A percentile compares a stretch with the other conserved stretches of the same genome.
Evolutionary conservation across 2,329 filamentous ascomycete species (phyloP).

Genomic region (Aspergillus persii): DNA sequence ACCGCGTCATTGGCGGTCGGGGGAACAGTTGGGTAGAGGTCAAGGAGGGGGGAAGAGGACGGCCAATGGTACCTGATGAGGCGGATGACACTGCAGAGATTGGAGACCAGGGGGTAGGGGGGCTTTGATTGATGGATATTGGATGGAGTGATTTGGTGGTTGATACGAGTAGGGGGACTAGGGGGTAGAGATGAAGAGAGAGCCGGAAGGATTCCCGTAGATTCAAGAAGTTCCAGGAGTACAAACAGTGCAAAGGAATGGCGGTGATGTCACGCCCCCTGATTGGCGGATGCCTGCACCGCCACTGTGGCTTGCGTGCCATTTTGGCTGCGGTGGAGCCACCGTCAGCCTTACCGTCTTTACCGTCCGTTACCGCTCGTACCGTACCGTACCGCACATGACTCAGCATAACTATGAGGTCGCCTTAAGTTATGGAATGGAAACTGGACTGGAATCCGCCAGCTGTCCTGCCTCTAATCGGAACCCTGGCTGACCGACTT

Average conservation of each 20-base stretch:
- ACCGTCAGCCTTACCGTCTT: background rate
- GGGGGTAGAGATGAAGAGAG: background rate
- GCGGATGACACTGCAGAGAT: background rate
- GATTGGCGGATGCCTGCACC: constrained; percentile 28
- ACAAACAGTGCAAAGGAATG: constrained; percentile 17
- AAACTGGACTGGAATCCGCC: background rate
- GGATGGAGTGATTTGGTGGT: background rate
- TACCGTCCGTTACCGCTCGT: background rate
- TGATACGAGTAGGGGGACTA: background rate
- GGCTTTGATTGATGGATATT: background rate
- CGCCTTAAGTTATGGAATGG: too few relatives aligned
- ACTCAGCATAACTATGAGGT: background rate
- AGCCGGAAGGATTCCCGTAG: background rate
- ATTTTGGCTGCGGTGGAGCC: background rate
- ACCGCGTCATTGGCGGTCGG: background rate
- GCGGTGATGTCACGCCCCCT: constrained; percentile 27
- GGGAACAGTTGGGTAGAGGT: background rate
- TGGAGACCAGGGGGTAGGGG: background rate
- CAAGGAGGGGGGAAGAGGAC: background rate
- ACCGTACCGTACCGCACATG: background rate
- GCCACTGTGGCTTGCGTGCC: constrained; percentile 32
- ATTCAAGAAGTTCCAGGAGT: background rate
- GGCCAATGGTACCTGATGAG: background rate
- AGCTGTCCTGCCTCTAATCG: background rate
- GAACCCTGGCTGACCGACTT: too few relatives aligned